These are phyloP conservation scores for Termitomyces sp. DNA, from an alignment of 768 basidiomycete species.

Conservation along the genomic window DNA sequence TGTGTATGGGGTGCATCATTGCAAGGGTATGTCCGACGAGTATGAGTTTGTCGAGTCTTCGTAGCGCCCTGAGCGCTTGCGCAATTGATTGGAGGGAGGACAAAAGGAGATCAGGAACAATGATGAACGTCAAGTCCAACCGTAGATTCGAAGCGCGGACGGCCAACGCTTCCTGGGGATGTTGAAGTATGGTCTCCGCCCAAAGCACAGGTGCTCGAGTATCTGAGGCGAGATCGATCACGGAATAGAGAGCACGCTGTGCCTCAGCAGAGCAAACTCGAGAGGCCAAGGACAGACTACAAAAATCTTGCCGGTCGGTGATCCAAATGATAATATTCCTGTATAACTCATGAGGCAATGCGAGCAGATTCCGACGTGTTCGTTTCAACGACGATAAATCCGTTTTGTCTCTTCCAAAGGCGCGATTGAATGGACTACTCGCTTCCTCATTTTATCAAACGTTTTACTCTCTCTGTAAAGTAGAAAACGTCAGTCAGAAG, in stretches of 20 bases:
- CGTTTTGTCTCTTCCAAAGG: not conserved
- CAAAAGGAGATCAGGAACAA: constrained; percentile 14
- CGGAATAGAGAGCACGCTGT: constrained; percentile 13
- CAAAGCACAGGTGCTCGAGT: constrained; percentile 12
- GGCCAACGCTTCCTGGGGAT: constrained; percentile 7
- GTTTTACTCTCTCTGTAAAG: not conserved
- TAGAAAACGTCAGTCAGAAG: not conserved
- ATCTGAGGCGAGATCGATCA: constrained; percentile 12
- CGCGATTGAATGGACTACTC: not conserved
- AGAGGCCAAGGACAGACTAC: constrained; percentile 11
- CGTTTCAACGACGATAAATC: not conserved
- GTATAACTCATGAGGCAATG: constrained; percentile 12
- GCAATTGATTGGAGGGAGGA: constrained; percentile 12
- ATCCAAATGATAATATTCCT: constrained; percentile 13
- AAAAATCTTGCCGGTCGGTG: constrained; percentile 11
- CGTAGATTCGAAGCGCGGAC: constrained; percentile 13
- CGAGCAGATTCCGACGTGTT: not conserved
- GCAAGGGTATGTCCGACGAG: constrained; percentile 14
- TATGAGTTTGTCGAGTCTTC: constrained; percentile 11
- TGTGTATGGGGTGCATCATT: constrained; percentile 17
- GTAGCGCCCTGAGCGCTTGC: constrained; percentile 10
- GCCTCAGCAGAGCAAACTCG: constrained; percentile 14
- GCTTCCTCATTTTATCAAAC: not conserved
- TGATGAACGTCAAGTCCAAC: constrained; percentile 15
- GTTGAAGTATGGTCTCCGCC: constrained; percentile 12